These are phyloP conservation scores for Boletales sp. DNA, from an alignment of 768 basidiomycete species.

Conservation along the genomic window DNA sequence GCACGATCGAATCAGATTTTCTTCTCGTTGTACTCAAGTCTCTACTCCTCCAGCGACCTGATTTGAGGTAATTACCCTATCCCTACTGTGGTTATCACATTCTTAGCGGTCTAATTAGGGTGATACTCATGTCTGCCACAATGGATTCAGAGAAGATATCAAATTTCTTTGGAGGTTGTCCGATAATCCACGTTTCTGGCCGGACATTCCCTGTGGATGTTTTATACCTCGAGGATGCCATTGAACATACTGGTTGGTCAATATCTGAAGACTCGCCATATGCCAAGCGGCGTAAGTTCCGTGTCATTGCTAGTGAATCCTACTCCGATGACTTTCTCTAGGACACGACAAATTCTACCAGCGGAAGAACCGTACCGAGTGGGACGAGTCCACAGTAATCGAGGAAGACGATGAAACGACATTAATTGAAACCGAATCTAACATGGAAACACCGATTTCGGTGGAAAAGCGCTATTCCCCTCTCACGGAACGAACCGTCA, in stretches of 20 bases:
- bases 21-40: constrained; percentile 90
- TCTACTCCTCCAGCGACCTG: constrained; percentile 66
- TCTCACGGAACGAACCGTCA: constrained; percentile 71
- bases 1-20: constrained; percentile 97
- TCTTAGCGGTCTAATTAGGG: constrained; percentile 40
- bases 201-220: constrained; percentile 91
- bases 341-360: constrained; percentile 63
- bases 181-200: constrained; percentile 84
- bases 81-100: not conserved
- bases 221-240: constrained; percentile 85
- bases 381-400: constrained; percentile 67
- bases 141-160: constrained; percentile 90
- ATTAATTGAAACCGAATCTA: constrained; percentile 16
- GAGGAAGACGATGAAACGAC: constrained; percentile 66
- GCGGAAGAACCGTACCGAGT: constrained; percentile 62
- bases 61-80: constrained; percentile 67
- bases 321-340: constrained; percentile 23
- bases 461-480: constrained; percentile 80
- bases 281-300: constrained; percentile 59
- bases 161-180: constrained; percentile 81
- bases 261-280: constrained; percentile 80
- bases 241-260: constrained; percentile 77
- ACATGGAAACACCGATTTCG: constrained; percentile 36
- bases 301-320: not conserved
- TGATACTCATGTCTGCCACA: constrained; percentile 97